Base-by-base conservation (phyloP, 768 basidiomycete species). In the Hygrocybe punicea region DNA sequence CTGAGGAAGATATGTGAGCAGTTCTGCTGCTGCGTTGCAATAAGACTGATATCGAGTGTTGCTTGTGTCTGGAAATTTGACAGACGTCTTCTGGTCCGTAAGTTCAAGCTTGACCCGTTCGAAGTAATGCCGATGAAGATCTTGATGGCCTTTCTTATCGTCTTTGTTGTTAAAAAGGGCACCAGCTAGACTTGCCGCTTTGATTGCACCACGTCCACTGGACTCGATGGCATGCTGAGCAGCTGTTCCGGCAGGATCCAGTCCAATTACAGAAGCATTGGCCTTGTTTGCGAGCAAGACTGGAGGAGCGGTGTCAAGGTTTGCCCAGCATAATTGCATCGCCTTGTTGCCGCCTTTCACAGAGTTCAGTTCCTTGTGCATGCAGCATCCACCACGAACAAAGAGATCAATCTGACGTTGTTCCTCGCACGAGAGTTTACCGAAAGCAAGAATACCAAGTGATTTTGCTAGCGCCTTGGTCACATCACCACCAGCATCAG, bases 321-420 rank as follows among this genome's bases (percentile, higher is more conserved):
- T 53, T 35, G 39, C 42, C 70, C 72, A 76, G n/a, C 52, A 71
- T 17, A 33, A 55, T 53, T 58, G 51, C 69, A 75, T 72, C 36
- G 57, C 61, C 10, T 25, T 23, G 42, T 64, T 62, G 0, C 73
- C 73, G 7, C 63, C 71, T 47, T 71, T 71, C 45, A 73, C 60
- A 9, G 62, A 59, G 52, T 76, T 77, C 40, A 63, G 61, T 23
- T 75, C 73, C 58, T 76, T 76, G 61, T 77, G 75, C 70, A 73
- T 73, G 45, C 69, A 71, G 58, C 75, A 76, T 1, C 73, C 73
- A 21, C 59, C 70, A 67, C 68, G 71, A 6, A 76, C 56, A 57
- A 76, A 76, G 1, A 74, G 60, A 10, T 66, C 52, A 0, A 69
- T 34, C 17, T 54, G 16, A 14, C 7, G 23, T 24, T 24, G 29